Evolutionary conservation across 148 eudicot species (phyloP).

Genomic region (Silene latifolia): DNA sequence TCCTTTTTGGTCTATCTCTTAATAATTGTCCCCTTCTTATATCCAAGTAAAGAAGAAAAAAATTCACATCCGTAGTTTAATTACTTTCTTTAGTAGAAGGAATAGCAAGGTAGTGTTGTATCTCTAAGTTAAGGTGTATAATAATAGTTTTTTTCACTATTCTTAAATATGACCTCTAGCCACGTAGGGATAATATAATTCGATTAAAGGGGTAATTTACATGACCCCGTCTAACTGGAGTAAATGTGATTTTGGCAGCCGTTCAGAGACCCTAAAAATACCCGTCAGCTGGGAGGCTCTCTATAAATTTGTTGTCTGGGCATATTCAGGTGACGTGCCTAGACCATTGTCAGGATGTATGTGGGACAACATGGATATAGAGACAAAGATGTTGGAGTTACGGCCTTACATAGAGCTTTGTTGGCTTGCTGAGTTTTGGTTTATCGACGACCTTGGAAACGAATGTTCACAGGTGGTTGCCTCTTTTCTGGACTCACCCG

Average conservation of each 20-base stretch:
- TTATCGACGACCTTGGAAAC: conserved; percentile 44
- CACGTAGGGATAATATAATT: not conserved
- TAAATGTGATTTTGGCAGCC: conserved; percentile 41
- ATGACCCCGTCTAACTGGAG: not conserved
- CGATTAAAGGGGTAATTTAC: not conserved
- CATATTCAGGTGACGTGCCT: conserved; percentile 56
- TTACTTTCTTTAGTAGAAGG: not conserved
- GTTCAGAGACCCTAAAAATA: conserved; percentile 46
- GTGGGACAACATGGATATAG: conserved; percentile 60
- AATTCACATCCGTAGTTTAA: not conserved
- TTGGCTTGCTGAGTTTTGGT: conserved; percentile 78
- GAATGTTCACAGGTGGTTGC: conserved; percentile 40
- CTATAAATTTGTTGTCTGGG: conserved; percentile 60
- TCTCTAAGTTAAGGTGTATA: not conserved
- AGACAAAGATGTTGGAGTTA: conserved; percentile 45
- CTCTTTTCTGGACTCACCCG: conserved; percentile 49
- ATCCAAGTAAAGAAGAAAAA: too few relatives aligned
- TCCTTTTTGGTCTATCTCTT: too few relatives aligned
- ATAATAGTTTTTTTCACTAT: not conserved
- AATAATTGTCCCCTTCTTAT: too few relatives aligned
- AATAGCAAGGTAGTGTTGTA: not conserved
- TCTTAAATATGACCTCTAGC: not conserved
- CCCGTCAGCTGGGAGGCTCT: conserved; percentile 69
- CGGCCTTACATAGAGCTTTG: conserved; percentile 63
- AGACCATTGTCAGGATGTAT: conserved; percentile 60